phyloP scores from a whole-genome alignment of 768 basidiomycete genomes.

The Sutorius australiensis region DNA sequence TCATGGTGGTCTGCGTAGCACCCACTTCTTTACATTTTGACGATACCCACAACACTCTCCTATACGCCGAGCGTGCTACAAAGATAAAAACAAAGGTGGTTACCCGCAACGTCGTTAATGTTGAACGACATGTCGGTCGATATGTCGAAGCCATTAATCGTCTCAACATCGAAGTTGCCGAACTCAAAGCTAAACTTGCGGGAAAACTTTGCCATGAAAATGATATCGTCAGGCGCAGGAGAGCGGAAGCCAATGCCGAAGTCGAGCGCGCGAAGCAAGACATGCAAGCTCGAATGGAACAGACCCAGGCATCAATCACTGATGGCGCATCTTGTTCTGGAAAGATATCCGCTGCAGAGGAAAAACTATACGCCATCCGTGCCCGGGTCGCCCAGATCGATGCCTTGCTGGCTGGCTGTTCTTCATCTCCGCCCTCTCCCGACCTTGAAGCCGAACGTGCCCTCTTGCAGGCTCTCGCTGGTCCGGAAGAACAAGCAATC shows the following conservation, averaged over 20 bases:
- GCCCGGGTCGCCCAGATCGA: conserved; percentile 59
- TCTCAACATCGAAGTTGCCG: conserved; percentile 77
- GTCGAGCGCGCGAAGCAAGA: conserved; percentile 72
- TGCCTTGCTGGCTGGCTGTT: conserved; percentile 33
- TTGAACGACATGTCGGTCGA: conserved; percentile 90
- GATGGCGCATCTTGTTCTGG: conserved; percentile 76
- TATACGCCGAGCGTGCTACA: conserved; percentile 97
- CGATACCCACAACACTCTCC: conserved; percentile 96
- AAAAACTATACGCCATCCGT: conserved; percentile 61
- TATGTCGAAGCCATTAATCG: conserved; percentile 94
- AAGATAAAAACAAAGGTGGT: conserved; percentile 98
- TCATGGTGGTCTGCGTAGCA: conserved; percentile 98
- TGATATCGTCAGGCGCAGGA: conserved; percentile 63
- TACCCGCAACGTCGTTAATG: conserved; percentile 91
- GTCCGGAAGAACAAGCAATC: conserved; percentile 65
- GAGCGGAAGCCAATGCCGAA: conserved; percentile 66
- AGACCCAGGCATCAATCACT: conserved; percentile 64
- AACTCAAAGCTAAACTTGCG: conserved; percentile 81
- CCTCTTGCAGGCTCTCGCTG: conserved; percentile 61
- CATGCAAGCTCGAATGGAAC: conserved; percentile 65
- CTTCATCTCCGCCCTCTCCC: conserved; percentile 38
- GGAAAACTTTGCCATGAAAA: conserved; percentile 62
- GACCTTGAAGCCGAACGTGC: conserved; percentile 72
- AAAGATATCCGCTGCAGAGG: conserved; percentile 65
- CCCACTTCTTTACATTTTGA: conserved; percentile 96